Base-by-base conservation (phyloP, 495 filamentous ascomycete genomes). In the Podospora australis region DNA sequence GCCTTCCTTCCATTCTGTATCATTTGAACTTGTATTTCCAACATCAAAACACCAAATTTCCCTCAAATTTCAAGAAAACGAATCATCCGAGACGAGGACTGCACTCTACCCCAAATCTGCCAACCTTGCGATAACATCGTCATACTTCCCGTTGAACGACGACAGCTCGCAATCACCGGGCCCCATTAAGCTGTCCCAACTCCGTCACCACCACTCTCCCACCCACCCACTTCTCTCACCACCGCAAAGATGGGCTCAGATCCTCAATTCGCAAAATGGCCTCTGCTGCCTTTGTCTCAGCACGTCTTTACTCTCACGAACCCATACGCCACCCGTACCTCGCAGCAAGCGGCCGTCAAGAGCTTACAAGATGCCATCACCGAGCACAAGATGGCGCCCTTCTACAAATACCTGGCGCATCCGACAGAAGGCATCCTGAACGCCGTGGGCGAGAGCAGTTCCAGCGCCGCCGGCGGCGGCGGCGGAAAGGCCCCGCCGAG, bases 281-380 rank as follows among this genome's bases (percentile, higher is more conserved):
- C 92, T 45, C 75, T 92, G 63, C 86, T 98, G 63, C 75, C 84
- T 58, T 81, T 98, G 63, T 82, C 92, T 56, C 94, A 97, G 76
- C 83, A 95, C 70, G 90, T 98, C 72, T 98, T 98, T 78, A 88
- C 87, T 65, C 78, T 96, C 72, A 90, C 88, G 58, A 96, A 95
- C 70, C 83, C 90, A 53, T 82, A 86, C 56, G 81, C 90, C 50
- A 64, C 83, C 22, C 70, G 77, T 50, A 52, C 78, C 29, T 70
- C 79, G 46, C 83, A 84, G 65, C 81, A 95, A 68, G 67, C 79
- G 9, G 83, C 88, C 14, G 71, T 89, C 62, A 86, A 90, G 69
- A 80, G 81, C 56, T 78, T 98, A 44, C 89, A 95, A 77, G 83
- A 95, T 82, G 94, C 81, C 57, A 96, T 98, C 71, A 73, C 68